These are phyloP conservation scores for Phytophthora podocarpi DNA, from an alignment of 352 stramenopile species.

Conservation along the genomic window DNA sequence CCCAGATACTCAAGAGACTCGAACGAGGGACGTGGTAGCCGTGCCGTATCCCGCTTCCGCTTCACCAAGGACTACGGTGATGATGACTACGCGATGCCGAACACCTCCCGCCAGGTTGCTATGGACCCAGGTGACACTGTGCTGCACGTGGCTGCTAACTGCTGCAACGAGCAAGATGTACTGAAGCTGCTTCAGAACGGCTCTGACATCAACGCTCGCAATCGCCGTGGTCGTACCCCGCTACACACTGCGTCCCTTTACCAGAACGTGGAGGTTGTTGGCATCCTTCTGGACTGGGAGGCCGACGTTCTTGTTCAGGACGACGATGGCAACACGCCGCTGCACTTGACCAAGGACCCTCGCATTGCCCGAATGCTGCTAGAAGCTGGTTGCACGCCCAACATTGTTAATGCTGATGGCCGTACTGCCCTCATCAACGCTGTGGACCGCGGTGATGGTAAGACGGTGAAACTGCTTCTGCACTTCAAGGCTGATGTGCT, in stretches of 20 bases:
- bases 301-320: constrained; percentile 81
- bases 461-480: constrained; percentile 80
- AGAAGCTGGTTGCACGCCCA: constrained; percentile 81
- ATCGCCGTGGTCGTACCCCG: constrained; percentile 77
- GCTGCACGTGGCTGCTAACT: constrained; percentile 86
- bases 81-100: constrained; percentile 47
- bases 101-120: constrained; percentile 73
- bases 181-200: constrained; percentile 87
- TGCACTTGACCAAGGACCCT: constrained; percentile 81
- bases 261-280: constrained; percentile 82
- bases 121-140: constrained; percentile 89
- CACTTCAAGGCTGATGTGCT: constrained; percentile 87
- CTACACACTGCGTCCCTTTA: constrained; percentile 85
- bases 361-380: constrained; percentile 83
- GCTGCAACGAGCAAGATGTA: constrained; percentile 87
- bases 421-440: constrained; percentile 81
- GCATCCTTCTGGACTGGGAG: constrained; percentile 82
- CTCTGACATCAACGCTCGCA: constrained; percentile 85
- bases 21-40: constrained; percentile 31
- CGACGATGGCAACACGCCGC: constrained; percentile 82
- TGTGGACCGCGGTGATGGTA: constrained; percentile 71
- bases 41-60: constrained; percentile 70
- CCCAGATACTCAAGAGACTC: constrained; percentile 15
- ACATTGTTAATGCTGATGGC: constrained; percentile 84
- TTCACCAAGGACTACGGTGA: constrained; percentile 84